Percentiles rank a stretch among this genome's conserved stretches.
These are phyloP conservation scores for Aspergillus campestris DNA, from an alignment of 495 filamentous ascomycete species.

Conservation along the genomic window DNA sequence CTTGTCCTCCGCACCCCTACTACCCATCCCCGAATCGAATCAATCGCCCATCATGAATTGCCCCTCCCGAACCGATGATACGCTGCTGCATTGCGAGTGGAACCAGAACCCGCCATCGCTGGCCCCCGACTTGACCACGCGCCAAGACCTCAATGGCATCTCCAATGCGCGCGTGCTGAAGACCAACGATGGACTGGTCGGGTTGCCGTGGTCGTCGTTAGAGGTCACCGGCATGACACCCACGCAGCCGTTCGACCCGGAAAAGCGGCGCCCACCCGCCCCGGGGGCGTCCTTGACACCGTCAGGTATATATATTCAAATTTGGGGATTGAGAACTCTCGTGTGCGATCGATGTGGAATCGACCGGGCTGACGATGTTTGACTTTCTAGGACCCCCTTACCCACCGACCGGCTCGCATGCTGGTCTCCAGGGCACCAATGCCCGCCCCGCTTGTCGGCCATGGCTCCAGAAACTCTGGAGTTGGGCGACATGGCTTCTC, in stretches of 20 bases:
- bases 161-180: slow-evolving; percentile 17
- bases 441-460: slow-evolving; percentile 3
- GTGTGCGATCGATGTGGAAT: no score
- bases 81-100: slow-evolving; percentile 35
- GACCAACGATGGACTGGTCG: slow-evolving; percentile 1
- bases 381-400: slow-evolving; percentile 15
- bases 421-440: neutral
- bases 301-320: slow-evolving; percentile 20
- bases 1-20: no score
- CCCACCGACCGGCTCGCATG: slow-evolving; percentile 1
- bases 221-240: slow-evolving; percentile 7
- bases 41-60: slow-evolving; percentile 43
- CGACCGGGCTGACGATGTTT: neutral
- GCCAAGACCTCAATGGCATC: slow-evolving; percentile 49
- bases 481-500: slow-evolving; percentile 21
- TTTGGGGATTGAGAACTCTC: neutral
- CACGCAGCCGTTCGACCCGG: slow-evolving; percentile 3
- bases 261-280: neutral
- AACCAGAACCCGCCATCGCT: slow-evolving; percentile 47
- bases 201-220: neutral
- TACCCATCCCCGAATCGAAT: no score
- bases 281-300: slow-evolving; percentile 22
- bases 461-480: slow-evolving; percentile 10
- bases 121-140: slow-evolving; percentile 46
- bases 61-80: slow-evolving; percentile 47